Base-by-base conservation (phyloP, 2,329 filamentous ascomycete genomes). In the Penicillium sp. region DNA sequence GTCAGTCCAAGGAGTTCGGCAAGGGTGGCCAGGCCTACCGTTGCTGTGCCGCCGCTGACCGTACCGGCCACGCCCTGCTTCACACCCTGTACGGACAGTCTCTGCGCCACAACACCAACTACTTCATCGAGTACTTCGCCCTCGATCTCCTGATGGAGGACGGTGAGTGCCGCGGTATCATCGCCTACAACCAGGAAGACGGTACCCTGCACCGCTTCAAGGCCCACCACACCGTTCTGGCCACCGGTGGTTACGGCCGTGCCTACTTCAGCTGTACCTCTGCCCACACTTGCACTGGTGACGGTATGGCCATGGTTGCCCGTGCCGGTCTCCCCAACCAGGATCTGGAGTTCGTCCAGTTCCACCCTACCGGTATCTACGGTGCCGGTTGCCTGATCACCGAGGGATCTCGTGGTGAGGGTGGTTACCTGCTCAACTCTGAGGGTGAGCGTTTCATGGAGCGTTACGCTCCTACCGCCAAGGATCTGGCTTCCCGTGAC, bases 371-470 rank as follows among this genome's bases (percentile, higher is more conserved):
- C 58, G 91, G 91, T 82, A 97, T 98, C 75, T 98, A 98, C 72
- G 93, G 93, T 65, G 93, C 91, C 64, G 91, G 91, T 58, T 95
- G 91, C 74, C 77, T 98, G 79, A 98, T 98, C 68, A 97, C 93
- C 10, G 91, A 98, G 76, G 91, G 91, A 63, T 89, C 91, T 61
- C 89, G 93, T 79, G 93, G 93, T 77, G 93, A 97, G 79, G 91
- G 91, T 79, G 91, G 91, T 66, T 97, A 96, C 72, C 82, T 98
- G 42, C 81, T 97, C 59, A 98, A 98, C 82, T 89, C 87, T 5
- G 87, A 97, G 79, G 91, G 91, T 76, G 93, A 97, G 77, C 87
- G 91, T 65, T 98, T 98, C 77, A 98, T 98, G 91, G 91, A 97
- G 77, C 85, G 91, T 67, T 98, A 98, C 68, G 91, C 91, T 35